Evolutionary conservation across 306 rosid genomes (phyloP).

Genomic region (Acmispon strigosus): DNA sequence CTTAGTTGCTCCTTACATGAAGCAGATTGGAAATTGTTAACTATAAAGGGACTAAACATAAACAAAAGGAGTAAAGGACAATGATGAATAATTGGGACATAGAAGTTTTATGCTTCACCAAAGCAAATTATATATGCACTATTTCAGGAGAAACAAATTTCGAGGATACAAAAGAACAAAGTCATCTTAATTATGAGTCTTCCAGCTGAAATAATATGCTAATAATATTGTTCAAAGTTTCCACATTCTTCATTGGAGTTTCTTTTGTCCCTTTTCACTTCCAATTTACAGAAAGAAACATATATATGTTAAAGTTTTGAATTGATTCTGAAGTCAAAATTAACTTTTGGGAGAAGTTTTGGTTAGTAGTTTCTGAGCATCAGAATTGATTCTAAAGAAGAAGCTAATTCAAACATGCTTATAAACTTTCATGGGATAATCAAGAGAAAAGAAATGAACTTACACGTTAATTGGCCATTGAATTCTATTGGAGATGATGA

Average conservation of each 20-base stretch:
- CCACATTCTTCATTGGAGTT: neutral
- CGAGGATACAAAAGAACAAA: neutral
- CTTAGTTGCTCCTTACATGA: neutral
- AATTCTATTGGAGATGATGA: neutral
- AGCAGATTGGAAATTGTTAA: slow-evolving; percentile 10
- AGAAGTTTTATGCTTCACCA: slow-evolving; percentile 6
- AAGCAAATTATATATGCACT: neutral
- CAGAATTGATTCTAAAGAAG: too few relatives aligned
- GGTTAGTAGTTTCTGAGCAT: too few relatives aligned
- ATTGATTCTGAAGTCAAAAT: too few relatives aligned
- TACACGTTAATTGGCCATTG: slow-evolving; percentile 13
- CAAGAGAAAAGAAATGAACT: slow-evolving; percentile 17
- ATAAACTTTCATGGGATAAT: neutral
- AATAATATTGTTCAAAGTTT: neutral
- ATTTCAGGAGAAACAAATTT: neutral
- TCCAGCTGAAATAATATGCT: neutral
- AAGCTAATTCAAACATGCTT: too few relatives aligned
- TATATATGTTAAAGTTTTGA: too few relatives aligned
- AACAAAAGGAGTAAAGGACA: neutral
- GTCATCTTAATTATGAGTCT: neutral
- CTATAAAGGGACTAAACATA: neutral
- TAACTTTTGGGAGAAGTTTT: too few relatives aligned
- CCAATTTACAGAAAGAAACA: neutral
- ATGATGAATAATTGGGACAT: neutral
- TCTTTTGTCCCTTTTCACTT: neutral